Evolutionary conservation across 225 moss, liverwort and hornwort genomes (phyloP), one percentile per base, ranked within the genome.

Genomic region (Antitrichia curtipendula): DNA sequence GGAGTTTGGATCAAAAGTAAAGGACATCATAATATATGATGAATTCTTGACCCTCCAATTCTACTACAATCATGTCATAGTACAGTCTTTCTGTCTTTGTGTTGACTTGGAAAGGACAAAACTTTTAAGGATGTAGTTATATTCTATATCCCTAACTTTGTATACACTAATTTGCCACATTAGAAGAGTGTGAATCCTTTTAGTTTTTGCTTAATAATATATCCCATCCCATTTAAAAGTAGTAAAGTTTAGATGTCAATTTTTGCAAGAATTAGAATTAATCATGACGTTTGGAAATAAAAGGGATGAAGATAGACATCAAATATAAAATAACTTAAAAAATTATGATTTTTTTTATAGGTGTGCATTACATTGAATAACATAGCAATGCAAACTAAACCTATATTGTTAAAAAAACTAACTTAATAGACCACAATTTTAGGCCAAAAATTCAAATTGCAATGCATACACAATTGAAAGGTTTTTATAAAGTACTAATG

Each of bases 31-130:
- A 24, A 24, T 14, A 69, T 14, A 69, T 41, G 14, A 3, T 9
- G 5, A 64, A 64, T 4, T n/a, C n/a, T n/a, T n/a, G 0, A 25
- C 24, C 13, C 1, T 41, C 14, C 8, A 69, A 14, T 25, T 70
- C 8, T 70, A 41, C 1, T 41, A 5, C 7, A 12, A 7, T 68
- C 22, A 22, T 1, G 2, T 38, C 7, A 12, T 38, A 40, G 3
- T 69, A 40, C 0, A 4, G 3, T 14, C 4, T 3, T 5, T 24
- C 0, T 2, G 3, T 14, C 4, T 3, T 5, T 24, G 14, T 16
- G 1, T 25, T 41, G 5, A 70, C 9, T 0, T 41, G 0, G 41
- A 43, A 71, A 25, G 5, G 8, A 27, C 1, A 13, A 45, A 28
- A 17, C 6, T 10, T 28, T 72, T 6, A 28, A 43, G 2, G 9